Percentiles rank a stretch among this genome's conserved stretches.
phyloP scores from a whole-genome alignment of 306 rosid species.

The Cucurbita pepo region DNA sequence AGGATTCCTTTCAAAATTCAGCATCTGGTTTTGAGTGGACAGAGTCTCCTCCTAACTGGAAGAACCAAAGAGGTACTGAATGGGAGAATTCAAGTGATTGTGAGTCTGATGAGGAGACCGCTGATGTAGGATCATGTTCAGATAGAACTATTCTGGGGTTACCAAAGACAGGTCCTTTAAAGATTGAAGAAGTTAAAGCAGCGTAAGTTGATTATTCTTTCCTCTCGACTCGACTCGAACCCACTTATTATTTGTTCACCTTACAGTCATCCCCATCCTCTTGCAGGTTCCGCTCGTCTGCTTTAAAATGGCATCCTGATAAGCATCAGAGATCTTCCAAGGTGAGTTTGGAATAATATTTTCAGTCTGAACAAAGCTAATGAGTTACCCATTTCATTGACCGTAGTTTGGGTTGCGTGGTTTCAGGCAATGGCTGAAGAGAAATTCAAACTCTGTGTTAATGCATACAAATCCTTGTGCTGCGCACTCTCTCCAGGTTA shows the following conservation, averaged over 20 bases:
- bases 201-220: conserved; percentile 44
- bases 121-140: conserved; percentile 29
- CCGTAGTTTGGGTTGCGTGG: background rate
- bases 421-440: conserved; percentile 65
- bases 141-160: conserved; percentile 68
- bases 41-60: conserved; percentile 28
- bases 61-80: conserved; percentile 17
- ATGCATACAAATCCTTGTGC: conserved; percentile 71
- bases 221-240: background rate
- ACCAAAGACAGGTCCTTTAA: conserved; percentile 66
- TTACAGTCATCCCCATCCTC: background rate
- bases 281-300: conserved; percentile 63
- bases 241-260: background rate
- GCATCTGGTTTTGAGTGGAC: conserved; percentile 54
- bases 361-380: background rate
- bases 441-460: conserved; percentile 56
- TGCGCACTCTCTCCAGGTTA: conserved; percentile 42
- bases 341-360: conserved; percentile 28
- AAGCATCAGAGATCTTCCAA: conserved; percentile 74
- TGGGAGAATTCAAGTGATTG: conserved; percentile 40
- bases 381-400: background rate
- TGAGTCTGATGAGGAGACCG: conserved; percentile 36
- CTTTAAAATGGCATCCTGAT: conserved; percentile 97
- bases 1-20: conserved; percentile 18
- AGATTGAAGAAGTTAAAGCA: conserved; percentile 67